phyloP scores from a whole-genome alignment of 78 protist genomes.

The Monocercomonoides exilis region DNA sequence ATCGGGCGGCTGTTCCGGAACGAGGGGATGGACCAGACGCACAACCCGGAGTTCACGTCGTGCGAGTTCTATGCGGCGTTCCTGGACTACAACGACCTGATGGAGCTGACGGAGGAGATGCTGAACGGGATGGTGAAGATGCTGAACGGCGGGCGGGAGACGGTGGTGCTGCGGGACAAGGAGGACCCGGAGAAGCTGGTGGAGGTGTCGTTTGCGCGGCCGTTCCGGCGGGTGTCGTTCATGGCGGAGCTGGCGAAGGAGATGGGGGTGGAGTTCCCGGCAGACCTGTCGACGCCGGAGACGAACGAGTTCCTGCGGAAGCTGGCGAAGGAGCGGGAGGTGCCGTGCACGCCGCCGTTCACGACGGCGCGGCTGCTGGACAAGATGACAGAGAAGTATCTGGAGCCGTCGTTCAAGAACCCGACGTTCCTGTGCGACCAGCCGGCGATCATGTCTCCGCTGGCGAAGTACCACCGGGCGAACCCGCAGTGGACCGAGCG shows the following conservation, averaged over 20 bases:
- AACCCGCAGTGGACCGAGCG: slow-evolving; percentile 89
- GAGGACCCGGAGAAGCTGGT: not conserved
- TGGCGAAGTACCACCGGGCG: slow-evolving; percentile 88
- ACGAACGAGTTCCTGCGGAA: slow-evolving; percentile 53
- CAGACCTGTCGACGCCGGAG: slow-evolving; percentile 11
- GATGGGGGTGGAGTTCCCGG: slow-evolving; percentile 47
- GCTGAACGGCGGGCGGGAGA: not conserved
- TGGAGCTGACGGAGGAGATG: slow-evolving; percentile 81
- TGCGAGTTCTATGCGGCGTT: slow-evolving; percentile 99
- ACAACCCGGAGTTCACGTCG: slow-evolving; percentile 99
- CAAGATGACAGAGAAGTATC: slow-evolving; percentile 78
- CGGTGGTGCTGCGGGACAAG: not conserved
- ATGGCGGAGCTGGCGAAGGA: slow-evolving; percentile 63
- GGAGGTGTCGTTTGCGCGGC: slow-evolving; percentile 93
- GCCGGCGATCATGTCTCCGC: slow-evolving; percentile 96
- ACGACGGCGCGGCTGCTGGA: slow-evolving; percentile 95
- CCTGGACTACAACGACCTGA: slow-evolving; percentile 97
- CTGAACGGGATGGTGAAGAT: not conserved
- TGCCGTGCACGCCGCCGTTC: slow-evolving; percentile 80
- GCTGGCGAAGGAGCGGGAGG: slow-evolving; percentile 44
- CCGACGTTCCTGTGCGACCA: slow-evolving; percentile 98
- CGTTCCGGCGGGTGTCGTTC: slow-evolving; percentile 83
- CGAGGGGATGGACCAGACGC: slow-evolving; percentile 95
- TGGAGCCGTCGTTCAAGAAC: slow-evolving; percentile 78
- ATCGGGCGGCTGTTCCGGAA: slow-evolving; percentile 98